Evolutionary conservation across 345 rosid genomes (phyloP).

Genomic region (Lenwebbia sp.): DNA sequence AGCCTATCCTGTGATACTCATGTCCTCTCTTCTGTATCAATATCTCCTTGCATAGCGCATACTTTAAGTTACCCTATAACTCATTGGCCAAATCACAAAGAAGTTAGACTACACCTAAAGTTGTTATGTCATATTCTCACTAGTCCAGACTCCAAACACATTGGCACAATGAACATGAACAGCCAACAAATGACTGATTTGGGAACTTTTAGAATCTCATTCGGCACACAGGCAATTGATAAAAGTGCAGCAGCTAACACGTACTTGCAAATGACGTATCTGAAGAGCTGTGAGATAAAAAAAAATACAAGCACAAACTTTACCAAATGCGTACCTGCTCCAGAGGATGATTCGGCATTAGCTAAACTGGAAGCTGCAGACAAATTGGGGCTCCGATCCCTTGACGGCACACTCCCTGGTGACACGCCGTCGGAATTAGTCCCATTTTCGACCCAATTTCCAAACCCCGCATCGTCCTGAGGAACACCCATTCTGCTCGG

Average conservation of each 20-base stretch:
- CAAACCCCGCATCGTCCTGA: conserved; percentile 14
- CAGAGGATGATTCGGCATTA: conserved; percentile 60
- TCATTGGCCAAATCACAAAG: neutral
- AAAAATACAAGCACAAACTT: neutral
- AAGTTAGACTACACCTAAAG: neutral
- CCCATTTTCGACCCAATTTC: conserved; percentile 20
- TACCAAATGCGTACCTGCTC: conserved; percentile 16
- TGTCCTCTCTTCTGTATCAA: neutral
- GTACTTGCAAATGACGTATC: neutral
- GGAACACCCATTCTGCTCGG: conserved; percentile 31
- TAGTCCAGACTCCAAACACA: neutral
- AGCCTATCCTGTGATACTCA: neutral
- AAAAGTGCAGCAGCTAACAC: neutral
- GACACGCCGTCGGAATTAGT: conserved; percentile 31
- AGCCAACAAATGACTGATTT: neutral
- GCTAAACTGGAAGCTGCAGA: conserved; percentile 37
- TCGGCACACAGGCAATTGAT: neutral
- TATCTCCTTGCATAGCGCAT: neutral
- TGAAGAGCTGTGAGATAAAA: neutral
- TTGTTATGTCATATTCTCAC: neutral
- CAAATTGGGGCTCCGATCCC: conserved; percentile 56
- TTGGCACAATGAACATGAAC: neutral
- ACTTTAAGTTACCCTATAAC: neutral
- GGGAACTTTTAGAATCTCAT: neutral
- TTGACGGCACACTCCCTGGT: conserved; percentile 37